Evolutionary conservation across 192 early-diverging fungal genomes (phyloP), one percentile per base, ranked within the genome.

Genomic region (Podochytrium sp.): DNA sequence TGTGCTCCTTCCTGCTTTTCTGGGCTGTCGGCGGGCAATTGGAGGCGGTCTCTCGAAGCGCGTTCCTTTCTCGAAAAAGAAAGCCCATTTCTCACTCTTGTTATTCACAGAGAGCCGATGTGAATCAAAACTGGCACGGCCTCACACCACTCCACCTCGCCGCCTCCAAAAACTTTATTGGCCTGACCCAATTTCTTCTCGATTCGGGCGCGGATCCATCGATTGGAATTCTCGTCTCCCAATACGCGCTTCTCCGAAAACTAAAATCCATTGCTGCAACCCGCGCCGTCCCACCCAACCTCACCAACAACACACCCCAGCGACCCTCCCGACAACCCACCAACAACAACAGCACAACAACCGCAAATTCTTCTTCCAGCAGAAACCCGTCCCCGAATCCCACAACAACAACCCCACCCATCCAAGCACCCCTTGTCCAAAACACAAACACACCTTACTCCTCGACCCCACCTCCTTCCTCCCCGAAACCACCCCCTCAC

Each of bases 101-200:
- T 62, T 40, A 39, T 56, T 39, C 18, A 32, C 59, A 80, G 64
- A 16, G 79, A 43, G 57, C 79, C 14, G 67, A 88, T 49, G 75
- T 85, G 2, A 84, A 85, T 63, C 71, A 67, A 27, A 59, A 66
- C 35, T 88, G 87, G 87, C 85, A 83, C 39, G 81, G 82, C 18
- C 56, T 88, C n/a, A 82, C 85, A 29, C 78, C 87, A 1, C 71
- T 87, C 12, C 82, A 80, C 49, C 34, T 83, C 20, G 83, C 83
- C 0, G 65, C 73, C 6, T 68, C 66, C 57, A 76, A 76, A 47
- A 84, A 84, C 7, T 71, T 57, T 2, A 7, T 74, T 18, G 30
- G 68, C 3, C 38, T 85, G 2, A 75, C 75, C 30, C 58, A 81
- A 20, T 65, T 83, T 39, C 78, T 87, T 1, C 68, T 87, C 0